Percentiles rank a stretch among this genome's conserved stretches.
These are phyloP conservation scores for Streptanthus diversifolius DNA, from an alignment of 345 rosid genomes.

Conservation along the genomic window DNA sequence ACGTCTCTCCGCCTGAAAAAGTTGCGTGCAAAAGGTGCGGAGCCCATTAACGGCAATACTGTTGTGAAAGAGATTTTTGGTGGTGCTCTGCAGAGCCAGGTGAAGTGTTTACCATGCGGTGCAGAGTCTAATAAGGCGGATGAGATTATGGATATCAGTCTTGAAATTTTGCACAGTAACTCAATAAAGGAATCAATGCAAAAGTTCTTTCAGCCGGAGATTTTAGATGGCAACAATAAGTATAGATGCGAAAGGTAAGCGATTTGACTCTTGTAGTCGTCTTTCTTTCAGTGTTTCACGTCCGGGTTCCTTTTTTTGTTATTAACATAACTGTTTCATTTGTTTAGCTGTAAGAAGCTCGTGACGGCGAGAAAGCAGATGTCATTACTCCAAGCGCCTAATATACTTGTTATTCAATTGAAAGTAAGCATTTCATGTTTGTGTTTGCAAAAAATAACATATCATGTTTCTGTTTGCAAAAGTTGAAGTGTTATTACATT, in stretches of 20 bases:
- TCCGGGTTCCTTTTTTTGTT: background rate
- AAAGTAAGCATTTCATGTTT: slow-evolving; percentile 70
- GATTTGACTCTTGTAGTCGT: background rate
- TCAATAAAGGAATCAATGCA: slow-evolving; percentile 80
- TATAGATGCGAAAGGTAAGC: slow-evolving; percentile 86
- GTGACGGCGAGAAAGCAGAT: slow-evolving; percentile 94
- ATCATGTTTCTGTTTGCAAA: slow-evolving; percentile 1
- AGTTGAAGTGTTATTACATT: background rate
- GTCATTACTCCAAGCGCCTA: slow-evolving; percentile 86
- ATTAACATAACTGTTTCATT: slow-evolving; percentile 26
- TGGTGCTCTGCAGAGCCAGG: slow-evolving; percentile 94
- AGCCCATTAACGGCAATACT: slow-evolving; percentile 36
- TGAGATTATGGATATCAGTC: slow-evolving; percentile 96
- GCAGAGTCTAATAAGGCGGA: slow-evolving; percentile 87
- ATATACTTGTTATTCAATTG: slow-evolving; percentile 86
- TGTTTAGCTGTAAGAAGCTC: slow-evolving; percentile 87
- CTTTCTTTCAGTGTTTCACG: background rate
- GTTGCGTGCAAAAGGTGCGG: slow-evolving; percentile 51
- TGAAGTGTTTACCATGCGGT: slow-evolving; percentile 84
- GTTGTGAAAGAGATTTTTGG: slow-evolving; percentile 92
- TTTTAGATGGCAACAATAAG: slow-evolving; percentile 90
- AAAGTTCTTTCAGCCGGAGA: slow-evolving; percentile 85
- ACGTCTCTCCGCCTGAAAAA: slow-evolving; percentile 81
- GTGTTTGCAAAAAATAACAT: too few relatives aligned
- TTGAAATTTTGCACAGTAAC: slow-evolving; percentile 62